Base-by-base conservation (phyloP, 345 rosid genomes). In the Euphorbia lathyris region DNA sequence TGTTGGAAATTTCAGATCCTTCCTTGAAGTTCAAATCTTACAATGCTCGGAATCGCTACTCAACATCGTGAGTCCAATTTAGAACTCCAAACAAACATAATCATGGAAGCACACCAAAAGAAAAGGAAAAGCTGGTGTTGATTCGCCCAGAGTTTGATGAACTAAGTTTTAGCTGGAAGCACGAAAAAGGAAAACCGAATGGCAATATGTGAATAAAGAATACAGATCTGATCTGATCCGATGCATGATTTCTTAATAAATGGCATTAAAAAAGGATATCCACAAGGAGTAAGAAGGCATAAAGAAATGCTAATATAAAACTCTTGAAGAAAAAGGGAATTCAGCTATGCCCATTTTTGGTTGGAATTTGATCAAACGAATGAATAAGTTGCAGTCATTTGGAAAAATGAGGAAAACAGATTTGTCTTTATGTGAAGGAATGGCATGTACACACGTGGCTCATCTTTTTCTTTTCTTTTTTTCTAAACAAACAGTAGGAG, bases 211-310 rank as follows among this genome's bases (percentile, higher is more conserved):
- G 71, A 53, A 34, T 20, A 51, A 32, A 71, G 34, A 56, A 68
- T 5, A 62, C 23, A 72, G 77, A 84, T 79, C 76, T 34, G 58
- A 38, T 58, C 23, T 70, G 77, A 84, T 79, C 76, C 27, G 58
- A 38, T 58, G 19, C 76, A 10, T n/a, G 55, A 84, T 70, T 72
- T 72, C 70, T n/a, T 51, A 79, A 69, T 67, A 72, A 76, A 43
- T 34, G 7, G 4, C 47, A 67, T 50, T 74, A 69, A 75, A 73
- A 42, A 70, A 81, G 70, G 30, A 60, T 29, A 77, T 70, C 77
- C 65, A 38, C 59, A 52, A 51, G 45, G 59, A 58, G 11, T 22
- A 23, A 38, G 40, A 55, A 30, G 36, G 26, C 47, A 36, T 25
- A 26, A 65, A 59, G 36, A 30, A 8, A 57, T 19, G 20, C 17